Evolutionary conservation across 225 moss, liverwort and hornwort species (phyloP).

Genomic region (Bryum argenteum): DNA sequence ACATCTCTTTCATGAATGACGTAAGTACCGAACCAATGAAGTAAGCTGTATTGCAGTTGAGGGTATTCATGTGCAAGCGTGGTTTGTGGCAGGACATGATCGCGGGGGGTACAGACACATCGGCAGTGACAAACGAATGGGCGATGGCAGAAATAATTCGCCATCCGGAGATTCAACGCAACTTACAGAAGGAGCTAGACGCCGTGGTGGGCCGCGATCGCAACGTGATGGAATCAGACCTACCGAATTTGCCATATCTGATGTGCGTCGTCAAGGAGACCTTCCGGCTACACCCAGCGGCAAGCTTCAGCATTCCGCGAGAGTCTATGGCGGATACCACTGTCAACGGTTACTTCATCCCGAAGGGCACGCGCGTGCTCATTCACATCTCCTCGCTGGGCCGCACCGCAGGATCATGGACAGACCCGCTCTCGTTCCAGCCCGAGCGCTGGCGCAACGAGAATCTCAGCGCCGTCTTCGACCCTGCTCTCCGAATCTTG

Average conservation of each 20-base stretch:
- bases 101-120: conserved; percentile 58
- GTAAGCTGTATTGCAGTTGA: too few species aligned
- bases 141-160: conserved; percentile 40
- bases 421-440: conserved; percentile 35
- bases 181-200: conserved; percentile 55
- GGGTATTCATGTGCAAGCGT: not conserved
- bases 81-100: conserved; percentile 42
- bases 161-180: conserved; percentile 39
- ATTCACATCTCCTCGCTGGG: conserved; percentile 46
- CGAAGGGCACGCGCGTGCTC: conserved; percentile 49
- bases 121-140: conserved; percentile 56
- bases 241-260: conserved; percentile 35
- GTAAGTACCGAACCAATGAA: too few species aligned
- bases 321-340: conserved; percentile 46
- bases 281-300: conserved; percentile 43
- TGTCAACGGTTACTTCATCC: conserved; percentile 37
- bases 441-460: conserved; percentile 50
- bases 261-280: conserved; percentile 55
- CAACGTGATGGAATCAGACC: conserved; percentile 44
- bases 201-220: conserved; percentile 48
- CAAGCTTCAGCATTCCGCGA: conserved; percentile 39
- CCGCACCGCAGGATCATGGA: conserved; percentile 31
- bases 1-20: too few species aligned
- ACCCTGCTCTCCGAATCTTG: conserved; percentile 32
- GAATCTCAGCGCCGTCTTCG: conserved; percentile 31